phyloP scores from a whole-genome alignment of 768 basidiomycete genomes.

The Suillus lakei region DNA sequence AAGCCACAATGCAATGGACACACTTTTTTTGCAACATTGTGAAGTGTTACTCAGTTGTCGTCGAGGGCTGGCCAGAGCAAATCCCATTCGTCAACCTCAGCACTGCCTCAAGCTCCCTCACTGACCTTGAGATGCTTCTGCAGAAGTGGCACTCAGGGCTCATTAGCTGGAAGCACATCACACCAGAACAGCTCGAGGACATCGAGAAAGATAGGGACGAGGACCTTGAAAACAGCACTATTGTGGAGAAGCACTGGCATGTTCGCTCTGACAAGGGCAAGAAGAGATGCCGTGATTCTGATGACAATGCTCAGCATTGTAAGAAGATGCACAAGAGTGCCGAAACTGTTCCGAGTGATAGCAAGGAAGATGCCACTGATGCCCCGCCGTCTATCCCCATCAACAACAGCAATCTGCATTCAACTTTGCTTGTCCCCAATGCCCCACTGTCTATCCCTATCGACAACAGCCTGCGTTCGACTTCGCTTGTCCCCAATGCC shows the following conservation, averaged over 20 bases:
- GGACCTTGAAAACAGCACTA: background rate
- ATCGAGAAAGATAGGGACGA: background rate
- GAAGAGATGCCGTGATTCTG: background rate
- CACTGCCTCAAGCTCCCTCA: background rate
- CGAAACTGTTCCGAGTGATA: background rate
- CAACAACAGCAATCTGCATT: no score
- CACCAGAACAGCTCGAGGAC: background rate
- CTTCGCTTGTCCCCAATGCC: no score
- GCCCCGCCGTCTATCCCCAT: no score
- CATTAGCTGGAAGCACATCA: constrained; percentile 6
- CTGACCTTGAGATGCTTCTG: constrained; percentile 4
- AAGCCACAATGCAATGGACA: constrained; percentile 10
- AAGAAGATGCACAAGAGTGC: background rate
- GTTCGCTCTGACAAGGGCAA: background rate
- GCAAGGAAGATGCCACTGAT: background rate
- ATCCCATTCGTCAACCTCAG: constrained; percentile 11
- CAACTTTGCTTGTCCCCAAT: no score
- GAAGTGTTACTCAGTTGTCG: background rate
- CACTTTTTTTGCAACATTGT: constrained; percentile 3
- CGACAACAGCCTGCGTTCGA: no score
- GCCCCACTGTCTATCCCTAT: no score
- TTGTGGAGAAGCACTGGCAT: background rate
- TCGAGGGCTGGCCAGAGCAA: constrained; percentile 9
- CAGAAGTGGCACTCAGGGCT: constrained; percentile 7
- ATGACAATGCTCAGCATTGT: background rate